Evolutionary conservation across 495 filamentous ascomycete species (phyloP), one percentile per base, ranked within the genome.

Genomic region (Annulohypoxylon stygium): DNA sequence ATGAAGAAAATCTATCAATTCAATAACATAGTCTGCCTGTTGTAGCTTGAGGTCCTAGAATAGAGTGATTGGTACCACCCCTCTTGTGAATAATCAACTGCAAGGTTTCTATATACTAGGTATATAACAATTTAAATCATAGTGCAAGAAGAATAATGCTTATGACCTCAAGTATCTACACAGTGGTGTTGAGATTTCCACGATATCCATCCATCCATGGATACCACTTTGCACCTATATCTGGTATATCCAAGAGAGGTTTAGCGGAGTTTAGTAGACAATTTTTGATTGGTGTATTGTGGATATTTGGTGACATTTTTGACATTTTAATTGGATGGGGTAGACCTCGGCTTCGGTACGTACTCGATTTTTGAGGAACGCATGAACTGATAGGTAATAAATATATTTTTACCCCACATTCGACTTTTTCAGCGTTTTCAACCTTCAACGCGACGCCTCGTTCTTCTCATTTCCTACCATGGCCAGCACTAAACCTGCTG

Each of bases 401-500:
- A 36, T 36, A 39, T 39, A 39, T 14, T 30, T 30, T 30, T n/a
- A 43, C 12, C 39, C 39, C 39, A 43, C 39, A 43, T 43, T n/a
- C 12, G 14, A 14, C 14, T 14, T 43, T 47, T 47, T 20, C 3
- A 18, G 16, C 43, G 7, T 20, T 47, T n/a, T 4, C 14, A 45
- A n/a, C 18, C 6, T 47, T 47, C 23, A 11, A 33, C 7, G 5
- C 4, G 1, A 54, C 10, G n/a, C 30, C 25, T 12, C n/a, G 43
- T 20, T 16, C 18, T 18, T 20, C n/a, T 47, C 8, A 16, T 2
- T 54, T 14, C 11, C 12, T 54, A 54, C 11, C 3, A 50, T 45
- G 12, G 23, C 16, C 37, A 55, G 33, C 33, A 62, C 69, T 50
- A 16, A 60, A 39, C 9, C 61, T 2, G 25, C 51, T 18, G 8